Conservation (phyloP, 2,329 filamentous ascomycete species). For the Dichotomopilus funicola region DNA sequence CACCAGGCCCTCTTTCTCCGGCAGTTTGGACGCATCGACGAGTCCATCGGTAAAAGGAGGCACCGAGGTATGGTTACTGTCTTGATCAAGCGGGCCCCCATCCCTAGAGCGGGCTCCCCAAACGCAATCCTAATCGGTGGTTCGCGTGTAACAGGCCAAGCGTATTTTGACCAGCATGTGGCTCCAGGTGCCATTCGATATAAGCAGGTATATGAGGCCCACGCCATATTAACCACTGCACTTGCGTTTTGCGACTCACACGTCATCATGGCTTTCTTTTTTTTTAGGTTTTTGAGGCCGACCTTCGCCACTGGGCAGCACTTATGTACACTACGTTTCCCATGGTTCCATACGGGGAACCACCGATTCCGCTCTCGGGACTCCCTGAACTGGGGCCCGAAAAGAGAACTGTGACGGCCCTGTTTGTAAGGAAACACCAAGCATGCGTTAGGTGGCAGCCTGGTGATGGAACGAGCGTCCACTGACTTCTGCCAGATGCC, state of each 20-base stretch:
- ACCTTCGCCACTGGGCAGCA: background rate
- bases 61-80: conserved; percentile 2
- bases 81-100: background rate
- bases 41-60: background rate
- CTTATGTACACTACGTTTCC: background rate
- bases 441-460: no score
- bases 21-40: conserved; percentile 3
- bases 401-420: background rate
- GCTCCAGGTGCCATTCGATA: background rate
- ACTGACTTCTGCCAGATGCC: conserved; percentile 10
- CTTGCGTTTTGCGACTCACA: background rate
- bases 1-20: conserved; percentile 2
- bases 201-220: background rate
- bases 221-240: background rate
- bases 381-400: background rate
- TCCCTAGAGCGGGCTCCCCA: no score
- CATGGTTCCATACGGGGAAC: background rate
- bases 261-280: no score
- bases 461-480: background rate
- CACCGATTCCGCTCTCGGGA: background rate
- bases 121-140: background rate
- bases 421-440: conserved; percentile 4
- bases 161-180: background rate
- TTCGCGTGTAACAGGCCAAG: background rate
- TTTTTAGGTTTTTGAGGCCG: background rate